Evolutionary conservation across 306 rosid genomes (phyloP).

Genomic region (Ammopiptanthus mongolicus): DNA sequence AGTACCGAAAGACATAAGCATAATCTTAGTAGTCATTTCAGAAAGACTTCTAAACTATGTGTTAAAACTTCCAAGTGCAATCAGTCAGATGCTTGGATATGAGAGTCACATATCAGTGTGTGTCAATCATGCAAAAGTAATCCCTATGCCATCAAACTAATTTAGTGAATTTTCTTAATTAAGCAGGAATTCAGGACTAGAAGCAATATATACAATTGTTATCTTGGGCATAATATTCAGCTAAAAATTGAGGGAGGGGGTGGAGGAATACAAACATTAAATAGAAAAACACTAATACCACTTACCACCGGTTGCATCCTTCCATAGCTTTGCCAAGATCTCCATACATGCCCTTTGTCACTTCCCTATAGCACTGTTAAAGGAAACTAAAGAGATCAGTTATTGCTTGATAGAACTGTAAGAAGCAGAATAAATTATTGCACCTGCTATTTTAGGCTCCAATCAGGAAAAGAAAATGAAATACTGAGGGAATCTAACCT

Average conservation of each 20-base stretch:
- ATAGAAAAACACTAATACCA: conserved; percentile 4
- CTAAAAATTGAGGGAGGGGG: background rate
- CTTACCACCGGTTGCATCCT: conserved; percentile 89
- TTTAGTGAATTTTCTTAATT: background rate
- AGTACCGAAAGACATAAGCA: background rate
- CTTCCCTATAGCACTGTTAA: conserved; percentile 75
- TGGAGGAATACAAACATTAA: background rate
- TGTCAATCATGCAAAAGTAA: background rate
- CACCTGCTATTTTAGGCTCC: background rate
- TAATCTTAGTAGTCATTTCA: background rate
- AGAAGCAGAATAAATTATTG: background rate
- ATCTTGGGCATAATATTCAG: background rate
- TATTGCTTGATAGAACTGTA: background rate
- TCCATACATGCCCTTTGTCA: conserved; percentile 77
- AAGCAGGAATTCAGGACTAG: background rate
- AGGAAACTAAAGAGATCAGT: background rate
- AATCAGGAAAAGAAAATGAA: background rate
- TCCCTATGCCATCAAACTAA: background rate
- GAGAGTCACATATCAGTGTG: background rate
- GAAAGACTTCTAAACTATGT: background rate
- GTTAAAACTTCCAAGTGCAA: background rate
- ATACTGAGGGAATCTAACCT: background rate
- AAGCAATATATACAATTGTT: background rate
- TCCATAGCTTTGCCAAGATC: conserved; percentile 80
- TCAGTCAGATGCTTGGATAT: background rate